These are phyloP conservation scores for Didymella pinodella DNA, from an alignment of 2,329 filamentous ascomycete genomes.

Conservation along the genomic window DNA sequence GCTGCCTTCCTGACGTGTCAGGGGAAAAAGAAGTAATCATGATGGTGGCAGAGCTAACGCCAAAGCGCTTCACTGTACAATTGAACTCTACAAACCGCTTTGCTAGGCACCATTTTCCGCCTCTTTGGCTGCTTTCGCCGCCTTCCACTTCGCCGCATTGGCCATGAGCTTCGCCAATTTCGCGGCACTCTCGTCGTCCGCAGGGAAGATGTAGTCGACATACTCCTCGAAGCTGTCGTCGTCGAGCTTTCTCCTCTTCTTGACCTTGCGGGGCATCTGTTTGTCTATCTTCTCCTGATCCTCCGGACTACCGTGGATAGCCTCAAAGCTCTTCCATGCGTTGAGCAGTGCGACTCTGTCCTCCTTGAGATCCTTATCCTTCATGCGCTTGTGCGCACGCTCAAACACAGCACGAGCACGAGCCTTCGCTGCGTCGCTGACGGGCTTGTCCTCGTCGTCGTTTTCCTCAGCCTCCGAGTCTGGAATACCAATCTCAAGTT, in stretches of 20 bases:
- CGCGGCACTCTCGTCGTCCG: constrained; percentile 85
- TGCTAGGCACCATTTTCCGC: constrained; percentile 14
- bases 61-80: not conserved
- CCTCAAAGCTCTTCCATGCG: constrained; percentile 92
- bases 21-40: not conserved
- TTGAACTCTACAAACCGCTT: not conserved
- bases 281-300: constrained; percentile 85
- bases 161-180: constrained; percentile 85
- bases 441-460: constrained; percentile 59
- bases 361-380: constrained; percentile 88
- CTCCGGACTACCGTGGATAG: constrained; percentile 76
- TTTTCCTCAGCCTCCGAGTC: constrained; percentile 65
- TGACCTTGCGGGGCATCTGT: constrained; percentile 92
- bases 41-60: not conserved
- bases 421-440: constrained; percentile 83
- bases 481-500: constrained; percentile 94
- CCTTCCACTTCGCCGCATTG: constrained; percentile 89
- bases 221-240: constrained; percentile 97
- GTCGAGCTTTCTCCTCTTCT: constrained; percentile 89
- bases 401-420: constrained; percentile 85
- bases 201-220: constrained; percentile 95
- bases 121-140: constrained; percentile 51
- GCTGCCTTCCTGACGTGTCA: too few species aligned
- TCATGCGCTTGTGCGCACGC: constrained; percentile 85
- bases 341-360: constrained; percentile 91